These are phyloP conservation scores for Inga oerstediana DNA, from an alignment of 306 rosid genomes.

Conservation along the genomic window DNA sequence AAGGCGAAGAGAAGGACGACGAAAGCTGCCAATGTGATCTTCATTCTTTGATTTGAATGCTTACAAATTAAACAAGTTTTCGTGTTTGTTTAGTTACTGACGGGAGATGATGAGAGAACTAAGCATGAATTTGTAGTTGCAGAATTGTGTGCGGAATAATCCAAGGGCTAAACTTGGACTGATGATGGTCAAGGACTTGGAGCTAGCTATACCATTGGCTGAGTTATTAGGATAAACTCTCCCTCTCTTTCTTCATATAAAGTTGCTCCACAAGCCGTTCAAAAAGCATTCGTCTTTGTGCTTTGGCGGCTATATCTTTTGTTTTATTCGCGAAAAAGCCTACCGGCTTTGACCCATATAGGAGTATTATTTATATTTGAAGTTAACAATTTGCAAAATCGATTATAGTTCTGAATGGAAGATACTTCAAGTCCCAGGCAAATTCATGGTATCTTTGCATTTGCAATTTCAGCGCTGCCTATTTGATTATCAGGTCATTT, in stretches of 20 bases:
- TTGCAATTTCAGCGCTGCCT: no score
- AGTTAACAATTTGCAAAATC: neutral
- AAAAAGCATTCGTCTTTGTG: neutral
- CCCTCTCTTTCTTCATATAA: neutral
- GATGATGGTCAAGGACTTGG: neutral
- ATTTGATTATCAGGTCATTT: no score
- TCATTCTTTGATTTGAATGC: neutral
- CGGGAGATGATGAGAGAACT: neutral
- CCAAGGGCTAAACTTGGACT: neutral
- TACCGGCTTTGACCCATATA: neutral
- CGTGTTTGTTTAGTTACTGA: neutral
- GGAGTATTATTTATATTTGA: neutral
- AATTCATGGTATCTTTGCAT: no score
- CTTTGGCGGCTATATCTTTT: neutral
- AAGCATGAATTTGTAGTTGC: neutral
- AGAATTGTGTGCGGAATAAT: neutral
- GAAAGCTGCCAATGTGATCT: neutral
- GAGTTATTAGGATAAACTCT: neutral
- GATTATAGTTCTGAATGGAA: no score
- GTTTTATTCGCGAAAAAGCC: neutral
- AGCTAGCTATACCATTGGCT: neutral
- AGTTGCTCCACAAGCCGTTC: neutral
- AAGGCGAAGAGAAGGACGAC: slow-evolving; percentile 36
- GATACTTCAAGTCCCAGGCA: no score
- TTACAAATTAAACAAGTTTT: neutral